Conservation (phyloP, 2,329 filamentous ascomycete genomes). For the Monosporascus sp. region DNA sequence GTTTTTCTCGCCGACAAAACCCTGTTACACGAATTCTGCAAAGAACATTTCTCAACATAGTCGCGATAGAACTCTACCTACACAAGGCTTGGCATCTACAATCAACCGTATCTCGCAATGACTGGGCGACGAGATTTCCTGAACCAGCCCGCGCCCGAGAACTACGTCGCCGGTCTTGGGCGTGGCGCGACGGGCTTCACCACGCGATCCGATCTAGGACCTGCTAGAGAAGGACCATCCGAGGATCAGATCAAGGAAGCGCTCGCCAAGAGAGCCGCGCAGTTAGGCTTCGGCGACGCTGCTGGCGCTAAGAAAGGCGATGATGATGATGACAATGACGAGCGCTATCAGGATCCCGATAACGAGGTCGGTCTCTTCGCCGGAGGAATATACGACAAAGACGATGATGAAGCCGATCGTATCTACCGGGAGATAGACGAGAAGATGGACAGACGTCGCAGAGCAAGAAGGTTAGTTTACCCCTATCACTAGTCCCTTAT, state of each 20-base stretch:
- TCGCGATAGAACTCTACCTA: too few relatives aligned
- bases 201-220: constrained; percentile 91
- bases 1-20: too few relatives aligned
- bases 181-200: constrained; percentile 98
- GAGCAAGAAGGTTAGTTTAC: constrained; percentile 73
- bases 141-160: constrained; percentile 77
- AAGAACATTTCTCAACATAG: too few relatives aligned
- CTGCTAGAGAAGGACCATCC: constrained; percentile 88
- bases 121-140: constrained; percentile 74
- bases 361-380: constrained; percentile 96
- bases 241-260: constrained; percentile 98
- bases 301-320: constrained; percentile 59
- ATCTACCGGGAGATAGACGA: constrained; percentile 96
- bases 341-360: constrained; percentile 90
- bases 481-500: constrained; percentile 14
- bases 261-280: constrained; percentile 85
- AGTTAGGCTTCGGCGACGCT: constrained; percentile 65
- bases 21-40: too few relatives aligned
- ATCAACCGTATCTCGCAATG: constrained; percentile 34
- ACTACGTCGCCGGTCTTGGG: constrained; percentile 92
- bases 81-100: not conserved
- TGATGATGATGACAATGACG: constrained; percentile 69
- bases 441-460: constrained; percentile 88
- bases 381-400: constrained; percentile 91
- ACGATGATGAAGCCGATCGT: constrained; percentile 94